Evolutionary conservation across 2,329 filamentous ascomycete genomes (phyloP), one percentile per base, ranked within the genome.

Genomic region (Penicillium sp.): DNA sequence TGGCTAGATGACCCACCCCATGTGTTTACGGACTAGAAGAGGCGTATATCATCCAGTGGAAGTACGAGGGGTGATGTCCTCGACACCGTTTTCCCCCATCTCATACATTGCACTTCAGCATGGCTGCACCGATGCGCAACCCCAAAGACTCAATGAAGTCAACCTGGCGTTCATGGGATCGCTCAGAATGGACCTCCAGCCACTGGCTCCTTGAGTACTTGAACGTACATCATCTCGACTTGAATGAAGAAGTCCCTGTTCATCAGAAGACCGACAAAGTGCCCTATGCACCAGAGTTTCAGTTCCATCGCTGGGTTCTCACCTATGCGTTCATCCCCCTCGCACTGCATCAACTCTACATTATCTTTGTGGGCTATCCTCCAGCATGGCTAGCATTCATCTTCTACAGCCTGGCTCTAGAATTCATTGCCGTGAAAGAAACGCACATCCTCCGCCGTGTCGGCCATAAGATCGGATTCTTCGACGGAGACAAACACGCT

Each of bases 81-180:
- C 5, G 40, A 27, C 10, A 43, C 27, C 21, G 24, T 13, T 27
- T 21, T 8, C 9, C 40, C 21, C 22, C 10, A 14, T n/a, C 14
- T n/a, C 34, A 36, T n/a, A 43, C 4, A 27, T 43, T 8, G 13
- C 7, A 10, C n/a, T 21, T n/a, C 40, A 43, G 40, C 7, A 43
- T 43, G 40, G 22, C 40, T 21, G 21, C 40, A 10, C 40, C 40
- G 6, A 43, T 43, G 21, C 57, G 59, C 40, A 67, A 67, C 31
- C 59, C 60, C 13, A 61, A 64, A 47, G 63, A 67, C 58, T 67
- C 64, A 5, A 67, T 67, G 63, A 65, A 65, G 56, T 67, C 64
- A 39, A 67, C 62, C 51, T 67, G 64, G 64, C 63, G 64, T 32
- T 55, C 13, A 7, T 58, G 58, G 45, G 59, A 56, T 39, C 60